Base-by-base conservation (phyloP, 345 rosid species). In the Dipteronia sinensis region DNA sequence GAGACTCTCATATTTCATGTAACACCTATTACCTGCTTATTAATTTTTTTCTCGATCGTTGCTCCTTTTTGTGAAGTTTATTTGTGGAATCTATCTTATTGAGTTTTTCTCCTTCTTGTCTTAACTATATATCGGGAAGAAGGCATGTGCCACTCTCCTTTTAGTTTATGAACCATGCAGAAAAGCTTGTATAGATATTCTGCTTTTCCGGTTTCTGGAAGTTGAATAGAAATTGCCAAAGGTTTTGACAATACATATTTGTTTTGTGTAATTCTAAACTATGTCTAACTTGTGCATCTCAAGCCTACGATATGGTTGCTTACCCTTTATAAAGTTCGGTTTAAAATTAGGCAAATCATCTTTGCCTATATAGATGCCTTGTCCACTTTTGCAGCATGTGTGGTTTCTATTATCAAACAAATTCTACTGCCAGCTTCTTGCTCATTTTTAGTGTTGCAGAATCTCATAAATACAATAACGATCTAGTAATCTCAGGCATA, bases 1-100 rank as follows among this genome's bases (percentile, higher is more conserved):
- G 65, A 75, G 7, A 16, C 3, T 46, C 3, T 75, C 6, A 75
- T 53, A 34, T 51, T 47, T 9, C 3, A 7, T 53, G 65, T 75
- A 34, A 75, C 22, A 10, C 53, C 56, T 66, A 13, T 53, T 75
- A 0, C 75, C 2, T 73, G 22, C 51, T 51, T 66, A 53, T 65
- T 64, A 67, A 38, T 34, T 34, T 31, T 53, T 49, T 75, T 47
- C 38, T 7, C 10, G 25, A 64, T 20, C 1, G 47, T 2, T 74
- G 16, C 25, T 2, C 16, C 11, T 42, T 44, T 62, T 27, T 53
- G 27, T n/a, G 62, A 49, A 47, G 13, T 51, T 40, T 13, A 20
- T 65, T 51, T 31, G 12, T 51, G 47, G 16, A 44, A 65, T 51
- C 31, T 7, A 31, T 47, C 13, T 31, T 34, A 29, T 10, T 8